phyloP scores from a whole-genome alignment of 2,329 filamentous ascomycete genomes.

The Tetracladium maxilliforme region DNA sequence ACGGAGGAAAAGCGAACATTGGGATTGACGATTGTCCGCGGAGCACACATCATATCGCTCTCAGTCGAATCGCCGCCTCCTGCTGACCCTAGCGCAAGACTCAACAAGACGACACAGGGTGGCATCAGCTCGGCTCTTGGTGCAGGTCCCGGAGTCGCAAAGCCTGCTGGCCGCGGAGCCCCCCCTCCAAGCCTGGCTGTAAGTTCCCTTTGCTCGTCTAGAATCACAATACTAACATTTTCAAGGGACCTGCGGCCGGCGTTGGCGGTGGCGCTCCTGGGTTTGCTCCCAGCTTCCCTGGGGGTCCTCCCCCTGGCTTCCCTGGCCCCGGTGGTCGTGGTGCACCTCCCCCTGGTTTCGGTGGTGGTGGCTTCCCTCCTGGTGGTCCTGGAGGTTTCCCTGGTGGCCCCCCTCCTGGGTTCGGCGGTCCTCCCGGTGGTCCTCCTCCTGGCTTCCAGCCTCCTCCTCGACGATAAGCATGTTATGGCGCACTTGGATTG shows the following conservation, averaged over 20 bases:
- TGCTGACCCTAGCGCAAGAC: conserved; percentile 77
- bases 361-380: conserved; percentile 33
- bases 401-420: conserved; percentile 30
- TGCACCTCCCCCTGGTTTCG: conserved; percentile 35
- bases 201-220: conserved; percentile 14
- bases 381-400: conserved; percentile 28
- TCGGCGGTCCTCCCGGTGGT: conserved; percentile 30
- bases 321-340: conserved; percentile 36
- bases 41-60: conserved; percentile 85
- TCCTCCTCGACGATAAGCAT: conserved; percentile 44
- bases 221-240: conserved; percentile 12
- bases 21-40: conserved; percentile 85
- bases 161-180: conserved; percentile 80
- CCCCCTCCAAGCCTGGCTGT: conserved; percentile 67
- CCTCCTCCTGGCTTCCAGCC: conserved; percentile 64
- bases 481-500: no score
- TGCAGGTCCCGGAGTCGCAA: conserved; percentile 77
- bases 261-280: conserved; percentile 65
- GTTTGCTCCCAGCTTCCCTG: conserved; percentile 36
- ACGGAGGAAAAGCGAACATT: conserved; percentile 96
- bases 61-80: conserved; percentile 94
- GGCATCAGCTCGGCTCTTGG: conserved; percentile 53
- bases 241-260: conserved; percentile 65
- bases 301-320: conserved; percentile 33
- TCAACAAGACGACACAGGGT: conserved; percentile 62